Evolutionary conservation across 805 yeast genomes (phyloP).

Genomic region (Saccharomyces mikatae): DNA sequence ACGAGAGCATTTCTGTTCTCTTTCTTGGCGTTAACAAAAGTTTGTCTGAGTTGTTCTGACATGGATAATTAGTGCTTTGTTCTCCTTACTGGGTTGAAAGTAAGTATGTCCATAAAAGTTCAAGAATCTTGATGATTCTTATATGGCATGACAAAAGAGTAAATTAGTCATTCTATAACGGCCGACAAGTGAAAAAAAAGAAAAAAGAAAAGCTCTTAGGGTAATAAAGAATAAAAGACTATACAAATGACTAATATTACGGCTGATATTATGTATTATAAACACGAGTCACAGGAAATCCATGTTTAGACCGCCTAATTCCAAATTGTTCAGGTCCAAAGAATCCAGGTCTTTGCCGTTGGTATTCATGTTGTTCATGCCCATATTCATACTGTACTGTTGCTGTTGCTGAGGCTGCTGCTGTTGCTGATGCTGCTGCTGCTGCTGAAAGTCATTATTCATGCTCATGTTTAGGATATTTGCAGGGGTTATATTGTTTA

Average conservation of each 20-base stretch:
- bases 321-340: slow-evolving; percentile 24
- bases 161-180: neutral
- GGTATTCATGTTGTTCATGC: slow-evolving; percentile 1
- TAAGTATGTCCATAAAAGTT: neutral
- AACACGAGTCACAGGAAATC: slow-evolving; percentile 19
- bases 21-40: slow-evolving; percentile 47
- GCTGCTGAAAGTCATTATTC: slow-evolving; percentile 8
- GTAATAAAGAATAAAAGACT: neutral
- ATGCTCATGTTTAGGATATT: slow-evolving; percentile 15
- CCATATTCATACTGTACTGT: neutral
- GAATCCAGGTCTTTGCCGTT: slow-evolving; percentile 11
- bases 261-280: neutral
- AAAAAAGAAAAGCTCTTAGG: neutral
- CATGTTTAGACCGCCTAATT: slow-evolving; percentile 24
- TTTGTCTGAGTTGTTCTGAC: slow-evolving; percentile 39
- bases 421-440: slow-evolving; percentile 3
- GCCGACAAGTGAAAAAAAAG: neutral
- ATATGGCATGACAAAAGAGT: neutral
- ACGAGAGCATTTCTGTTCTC: slow-evolving; percentile 81
- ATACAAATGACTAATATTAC: neutral
- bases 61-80: slow-evolving; percentile 7
- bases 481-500: slow-evolving; percentile 8
- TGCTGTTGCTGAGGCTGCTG: slow-evolving; percentile 4
- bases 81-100: neutral
- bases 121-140: neutral